Evolutionary conservation across 768 basidiomycete genomes (phyloP).

Genomic region (Suillus hirtellus): DNA sequence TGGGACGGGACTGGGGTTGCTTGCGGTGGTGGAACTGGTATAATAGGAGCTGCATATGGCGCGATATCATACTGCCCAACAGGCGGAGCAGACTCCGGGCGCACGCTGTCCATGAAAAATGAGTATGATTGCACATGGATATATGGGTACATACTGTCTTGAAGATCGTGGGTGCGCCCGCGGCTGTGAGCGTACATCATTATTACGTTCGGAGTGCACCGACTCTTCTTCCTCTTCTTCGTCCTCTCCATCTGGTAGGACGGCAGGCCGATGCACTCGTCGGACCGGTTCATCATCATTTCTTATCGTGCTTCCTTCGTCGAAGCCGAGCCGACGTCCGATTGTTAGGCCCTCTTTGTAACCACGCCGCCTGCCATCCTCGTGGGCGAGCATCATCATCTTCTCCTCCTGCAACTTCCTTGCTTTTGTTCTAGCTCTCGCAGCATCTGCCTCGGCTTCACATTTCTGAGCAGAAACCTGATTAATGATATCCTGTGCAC

Average conservation of each 20-base stretch:
- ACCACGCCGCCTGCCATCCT: conserved; percentile 44
- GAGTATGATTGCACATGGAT: conserved; percentile 5
- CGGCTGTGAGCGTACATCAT: conserved; percentile 18
- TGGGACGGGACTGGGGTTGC: conserved; percentile 15
- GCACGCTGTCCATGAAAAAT: conserved; percentile 19
- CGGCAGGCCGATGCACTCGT: conserved; percentile 16
- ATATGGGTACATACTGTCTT: conserved; percentile 5
- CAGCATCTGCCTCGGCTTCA: conserved; percentile 47
- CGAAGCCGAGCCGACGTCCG: conserved; percentile 31
- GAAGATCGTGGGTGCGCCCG: conserved; percentile 21
- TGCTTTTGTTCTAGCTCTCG: conserved; percentile 45
- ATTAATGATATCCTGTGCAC: conserved; percentile 44
- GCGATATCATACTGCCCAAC: conserved; percentile 23
- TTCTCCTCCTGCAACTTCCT: conserved; percentile 44
- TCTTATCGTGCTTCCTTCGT: conserved; percentile 28
- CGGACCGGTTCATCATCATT: conserved; percentile 13
- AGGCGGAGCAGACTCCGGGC: conserved; percentile 30
- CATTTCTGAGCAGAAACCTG: conserved; percentile 42
- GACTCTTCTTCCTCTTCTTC: conserved; percentile 20
- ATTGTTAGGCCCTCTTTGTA: conserved; percentile 42
- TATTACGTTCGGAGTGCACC: conserved; percentile 20
- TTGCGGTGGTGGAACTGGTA: conserved; percentile 25
- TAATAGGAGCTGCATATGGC: conserved; percentile 16
- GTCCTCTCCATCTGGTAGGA: conserved; percentile 15
- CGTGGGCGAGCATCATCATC: conserved; percentile 40